These are phyloP conservation scores for Alternaria hordeiaustralica DNA, from an alignment of 2,329 filamentous ascomycete genomes.

Conservation along the genomic window DNA sequence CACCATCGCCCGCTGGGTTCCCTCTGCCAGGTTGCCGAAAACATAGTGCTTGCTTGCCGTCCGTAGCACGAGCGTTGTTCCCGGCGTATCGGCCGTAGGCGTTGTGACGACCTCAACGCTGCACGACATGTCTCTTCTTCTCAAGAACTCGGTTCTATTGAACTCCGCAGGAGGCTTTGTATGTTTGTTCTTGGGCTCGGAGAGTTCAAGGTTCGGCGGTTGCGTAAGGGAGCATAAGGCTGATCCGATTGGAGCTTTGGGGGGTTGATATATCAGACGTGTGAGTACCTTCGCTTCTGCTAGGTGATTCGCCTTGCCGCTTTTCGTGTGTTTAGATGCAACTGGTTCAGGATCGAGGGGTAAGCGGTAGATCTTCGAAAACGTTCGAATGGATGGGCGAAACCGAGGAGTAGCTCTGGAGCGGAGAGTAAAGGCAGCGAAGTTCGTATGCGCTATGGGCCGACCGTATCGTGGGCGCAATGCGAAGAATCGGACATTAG, in stretches of 20 bases:
- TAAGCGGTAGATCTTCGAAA: constrained; percentile 1
- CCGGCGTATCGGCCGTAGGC: constrained; percentile 86
- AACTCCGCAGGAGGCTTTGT: neutral
- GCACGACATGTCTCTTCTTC: constrained; percentile 66
- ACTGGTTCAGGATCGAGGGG: constrained; percentile 4
- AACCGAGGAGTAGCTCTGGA: neutral
- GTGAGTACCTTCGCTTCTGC: neutral
- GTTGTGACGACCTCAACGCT: constrained; percentile 77
- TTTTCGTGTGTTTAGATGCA: constrained; percentile 2
- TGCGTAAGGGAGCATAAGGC: constrained; percentile 3
- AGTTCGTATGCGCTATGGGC: neutral
- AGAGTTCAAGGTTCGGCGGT: constrained; percentile 17
- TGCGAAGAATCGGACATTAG: constrained; percentile 14
- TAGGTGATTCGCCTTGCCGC: neutral
- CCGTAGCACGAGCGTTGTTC: constrained; percentile 77
- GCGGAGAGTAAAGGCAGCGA: constrained; percentile 2
- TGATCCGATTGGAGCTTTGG: neutral
- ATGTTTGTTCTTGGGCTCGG: neutral
- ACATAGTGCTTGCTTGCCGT: constrained; percentile 77
- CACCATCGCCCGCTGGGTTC: constrained; percentile 77
- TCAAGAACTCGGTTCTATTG: neutral
- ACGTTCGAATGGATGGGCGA: neutral
- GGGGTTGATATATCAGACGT: neutral
- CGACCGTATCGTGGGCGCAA: constrained; percentile 18
- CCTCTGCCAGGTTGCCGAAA: constrained; percentile 83